phyloP scores from a whole-genome alignment of 2,329 filamentous ascomycete species.

The Chalara sp. region DNA sequence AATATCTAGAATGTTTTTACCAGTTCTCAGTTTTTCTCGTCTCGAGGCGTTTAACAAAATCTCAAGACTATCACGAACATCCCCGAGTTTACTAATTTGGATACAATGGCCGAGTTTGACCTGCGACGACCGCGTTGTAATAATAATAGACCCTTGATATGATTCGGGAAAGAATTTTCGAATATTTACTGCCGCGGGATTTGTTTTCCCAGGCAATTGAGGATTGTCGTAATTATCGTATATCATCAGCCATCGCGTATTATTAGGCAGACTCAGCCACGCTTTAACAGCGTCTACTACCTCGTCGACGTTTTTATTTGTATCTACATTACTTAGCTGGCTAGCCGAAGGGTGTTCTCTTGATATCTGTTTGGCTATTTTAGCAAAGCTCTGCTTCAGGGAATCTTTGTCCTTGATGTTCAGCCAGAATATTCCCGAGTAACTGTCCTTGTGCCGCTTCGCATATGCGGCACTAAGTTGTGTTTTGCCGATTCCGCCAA shows the following conservation, averaged over 20 bases:
- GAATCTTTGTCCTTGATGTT: background rate
- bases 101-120: background rate
- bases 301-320: background rate
- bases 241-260: background rate
- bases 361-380: background rate
- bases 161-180: background rate
- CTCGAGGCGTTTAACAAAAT: background rate
- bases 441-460: background rate
- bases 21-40: background rate
- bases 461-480: background rate
- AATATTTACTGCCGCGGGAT: background rate
- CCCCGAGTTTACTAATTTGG: background rate
- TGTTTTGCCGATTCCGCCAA: background rate
- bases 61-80: background rate
- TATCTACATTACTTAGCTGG: background rate
- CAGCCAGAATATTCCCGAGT: background rate
- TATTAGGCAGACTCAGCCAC: background rate
- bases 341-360: background rate
- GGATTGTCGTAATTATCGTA: background rate
- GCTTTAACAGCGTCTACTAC: background rate
- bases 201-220: background rate
- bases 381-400: background rate
- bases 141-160: background rate
- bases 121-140: background rate
- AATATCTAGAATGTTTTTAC: background rate